Evolutionary conservation across 345 rosid genomes (phyloP).

Genomic region (Eucalyptus brandiana): DNA sequence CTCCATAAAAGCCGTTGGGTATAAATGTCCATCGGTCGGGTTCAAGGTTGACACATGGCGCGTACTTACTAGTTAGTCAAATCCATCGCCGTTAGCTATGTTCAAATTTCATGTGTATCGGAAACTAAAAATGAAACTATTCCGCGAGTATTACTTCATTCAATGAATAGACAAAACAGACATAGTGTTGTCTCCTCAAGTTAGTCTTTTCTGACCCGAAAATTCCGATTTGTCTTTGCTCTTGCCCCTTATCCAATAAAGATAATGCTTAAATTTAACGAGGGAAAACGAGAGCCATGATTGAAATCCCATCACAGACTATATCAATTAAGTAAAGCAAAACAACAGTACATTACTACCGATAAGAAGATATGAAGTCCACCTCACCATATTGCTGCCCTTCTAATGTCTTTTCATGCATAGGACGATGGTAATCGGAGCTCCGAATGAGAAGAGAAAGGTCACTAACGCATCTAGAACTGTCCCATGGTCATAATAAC

Average conservation of each 20-base stretch:
- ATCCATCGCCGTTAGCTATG: not conserved
- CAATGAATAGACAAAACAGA: not conserved
- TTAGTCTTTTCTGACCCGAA: not conserved
- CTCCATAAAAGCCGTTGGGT: not conserved
- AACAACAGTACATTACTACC: not conserved
- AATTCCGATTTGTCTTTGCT: not conserved
- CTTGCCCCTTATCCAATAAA: not conserved
- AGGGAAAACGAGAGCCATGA: not conserved
- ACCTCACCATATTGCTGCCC: not conserved
- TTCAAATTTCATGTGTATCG: not conserved
- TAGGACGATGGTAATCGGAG: not conserved
- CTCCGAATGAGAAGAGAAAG: not conserved
- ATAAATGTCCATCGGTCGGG: not conserved
- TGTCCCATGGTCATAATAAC: not conserved
- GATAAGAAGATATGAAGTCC: not conserved
- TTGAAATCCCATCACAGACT: not conserved
- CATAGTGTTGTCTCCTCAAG: not conserved
- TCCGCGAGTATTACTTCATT: not conserved
- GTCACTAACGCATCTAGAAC: not conserved
- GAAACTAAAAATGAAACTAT: not conserved
- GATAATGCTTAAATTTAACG: not conserved
- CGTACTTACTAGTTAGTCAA: not conserved
- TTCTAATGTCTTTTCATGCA: not conserved
- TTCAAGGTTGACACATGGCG: not conserved
- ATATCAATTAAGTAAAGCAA: not conserved